Evolutionary conservation across 345 rosid genomes (phyloP).

Genomic region (Hirschfeldia incana): DNA sequence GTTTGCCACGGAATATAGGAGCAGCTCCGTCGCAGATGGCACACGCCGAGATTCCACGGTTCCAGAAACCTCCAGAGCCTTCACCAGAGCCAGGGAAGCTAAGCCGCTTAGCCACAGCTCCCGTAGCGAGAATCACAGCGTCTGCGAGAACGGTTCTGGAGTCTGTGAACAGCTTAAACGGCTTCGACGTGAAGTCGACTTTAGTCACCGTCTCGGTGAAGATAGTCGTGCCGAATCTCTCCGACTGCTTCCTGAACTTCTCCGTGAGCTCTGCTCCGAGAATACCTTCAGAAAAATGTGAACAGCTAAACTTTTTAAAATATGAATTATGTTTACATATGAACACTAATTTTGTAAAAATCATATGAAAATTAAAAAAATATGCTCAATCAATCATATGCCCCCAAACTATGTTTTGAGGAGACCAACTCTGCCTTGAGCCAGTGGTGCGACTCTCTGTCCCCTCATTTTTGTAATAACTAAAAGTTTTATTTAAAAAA

Average conservation of each 20-base stretch:
- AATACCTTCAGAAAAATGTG: conserved; percentile 58
- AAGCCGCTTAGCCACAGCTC: conserved; percentile 81
- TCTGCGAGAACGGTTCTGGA: conserved; percentile 68
- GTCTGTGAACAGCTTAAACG: conserved; percentile 70
- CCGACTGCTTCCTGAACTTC: conserved; percentile 68
- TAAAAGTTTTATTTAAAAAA: too few relatives aligned
- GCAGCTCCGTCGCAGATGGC: conserved; percentile 99
- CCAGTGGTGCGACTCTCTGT: too few relatives aligned
- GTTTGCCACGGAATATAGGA: conserved; percentile 75
- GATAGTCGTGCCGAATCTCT: conserved; percentile 76
- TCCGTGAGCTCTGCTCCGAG: conserved; percentile 68
- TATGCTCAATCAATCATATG: too few relatives aligned
- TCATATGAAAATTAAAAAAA: too few relatives aligned
- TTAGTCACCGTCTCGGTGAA: conserved; percentile 79
- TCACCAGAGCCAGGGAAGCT: conserved; percentile 71
- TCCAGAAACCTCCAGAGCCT: conserved; percentile 60
- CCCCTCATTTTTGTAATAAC: too few relatives aligned
- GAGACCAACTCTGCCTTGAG: too few relatives aligned
- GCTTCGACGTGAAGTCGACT: conserved; percentile 65
- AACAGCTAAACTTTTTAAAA: neutral
- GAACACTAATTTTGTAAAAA: too few relatives aligned
- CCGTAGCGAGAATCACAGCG: conserved; percentile 77
- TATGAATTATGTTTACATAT: neutral
- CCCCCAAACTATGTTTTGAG: too few relatives aligned
- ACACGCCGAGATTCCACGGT: conserved; percentile 91